Percentiles rank a stretch among this genome's conserved stretches.
These are phyloP conservation scores for Dendrobium catenatum DNA, from an alignment of 106 monocot genomes.

Conservation along the genomic window DNA sequence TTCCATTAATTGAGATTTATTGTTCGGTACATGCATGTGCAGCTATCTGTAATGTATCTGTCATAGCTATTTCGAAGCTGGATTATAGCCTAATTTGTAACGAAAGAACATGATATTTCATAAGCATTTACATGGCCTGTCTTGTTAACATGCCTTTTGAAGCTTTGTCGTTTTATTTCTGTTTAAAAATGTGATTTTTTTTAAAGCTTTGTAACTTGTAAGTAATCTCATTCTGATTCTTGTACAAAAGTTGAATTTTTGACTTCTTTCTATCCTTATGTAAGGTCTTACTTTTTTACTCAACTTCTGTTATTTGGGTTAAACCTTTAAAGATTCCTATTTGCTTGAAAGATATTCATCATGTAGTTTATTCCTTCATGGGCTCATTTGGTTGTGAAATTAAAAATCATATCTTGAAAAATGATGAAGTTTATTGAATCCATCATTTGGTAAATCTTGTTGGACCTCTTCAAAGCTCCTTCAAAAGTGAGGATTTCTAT, in stretches of 20 bases:
- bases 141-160: too few relatives aligned
- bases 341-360: too few relatives aligned
- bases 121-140: too few relatives aligned
- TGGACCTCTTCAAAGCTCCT: background rate
- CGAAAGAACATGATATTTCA: too few relatives aligned
- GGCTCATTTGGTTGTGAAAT: background rate
- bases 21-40: too few relatives aligned
- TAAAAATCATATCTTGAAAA: background rate
- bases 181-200: background rate
- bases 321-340: too few relatives aligned
- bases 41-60: background rate
- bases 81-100: too few relatives aligned
- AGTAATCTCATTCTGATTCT: background rate
- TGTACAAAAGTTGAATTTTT: background rate
- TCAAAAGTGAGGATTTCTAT: background rate
- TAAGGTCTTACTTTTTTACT: background rate
- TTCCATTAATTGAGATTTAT: background rate
- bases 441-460: background rate
- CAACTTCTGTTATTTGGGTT: background rate
- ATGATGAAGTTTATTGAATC: background rate
- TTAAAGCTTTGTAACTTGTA: background rate
- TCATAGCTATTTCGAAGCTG: background rate
- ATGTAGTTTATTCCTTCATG: too few relatives aligned
- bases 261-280: background rate
- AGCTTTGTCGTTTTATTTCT: background rate